These are phyloP conservation scores for Calonectria hawksworthii DNA, from an alignment of 2,329 filamentous ascomycete species.

Conservation along the genomic window DNA sequence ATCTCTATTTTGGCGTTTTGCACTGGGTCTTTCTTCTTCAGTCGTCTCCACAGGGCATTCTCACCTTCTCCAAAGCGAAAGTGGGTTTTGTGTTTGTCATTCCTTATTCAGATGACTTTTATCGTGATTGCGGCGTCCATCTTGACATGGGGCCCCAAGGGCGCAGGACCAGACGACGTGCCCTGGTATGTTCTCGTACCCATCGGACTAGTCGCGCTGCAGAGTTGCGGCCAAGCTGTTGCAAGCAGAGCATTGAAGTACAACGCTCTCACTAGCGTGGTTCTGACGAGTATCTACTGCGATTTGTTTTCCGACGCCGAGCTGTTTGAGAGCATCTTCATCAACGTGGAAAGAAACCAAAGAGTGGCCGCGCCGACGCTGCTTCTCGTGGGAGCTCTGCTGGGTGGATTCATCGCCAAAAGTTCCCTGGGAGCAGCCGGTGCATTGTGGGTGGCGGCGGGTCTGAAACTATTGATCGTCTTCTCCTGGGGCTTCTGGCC, in stretches of 20 bases:
- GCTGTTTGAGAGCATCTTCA: constrained; percentile 54
- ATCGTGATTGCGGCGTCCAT: constrained; percentile 67
- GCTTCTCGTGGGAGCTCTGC: constrained; percentile 63
- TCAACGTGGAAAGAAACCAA: constrained; percentile 66
- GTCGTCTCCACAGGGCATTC: constrained; percentile 74
- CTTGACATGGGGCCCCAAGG: constrained; percentile 61
- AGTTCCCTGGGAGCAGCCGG: constrained; percentile 63
- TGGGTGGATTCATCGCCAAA: constrained; percentile 65
- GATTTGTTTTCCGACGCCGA: constrained; percentile 79
- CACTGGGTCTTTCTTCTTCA: constrained; percentile 79
- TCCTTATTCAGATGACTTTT: constrained; percentile 65
- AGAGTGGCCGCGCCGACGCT: constrained; percentile 64
- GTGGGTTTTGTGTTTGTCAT: constrained; percentile 75
- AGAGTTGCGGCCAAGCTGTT: constrained; percentile 85
- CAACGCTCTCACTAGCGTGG: constrained; percentile 81
- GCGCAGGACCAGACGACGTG: constrained; percentile 58
- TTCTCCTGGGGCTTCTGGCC: constrained; percentile 74
- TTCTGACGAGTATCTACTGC: constrained; percentile 86
- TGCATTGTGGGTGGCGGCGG: constrained; percentile 72
- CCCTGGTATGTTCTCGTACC: constrained; percentile 75
- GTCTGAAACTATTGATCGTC: constrained; percentile 69
- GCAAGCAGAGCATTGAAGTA: constrained; percentile 78
- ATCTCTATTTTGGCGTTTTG: constrained; percentile 80
- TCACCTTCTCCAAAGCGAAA: constrained; percentile 67
- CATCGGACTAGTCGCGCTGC: constrained; percentile 79